phyloP scores from a whole-genome alignment of 1,139 yeast genomes.

The Suhomyces ambrosiae region DNA sequence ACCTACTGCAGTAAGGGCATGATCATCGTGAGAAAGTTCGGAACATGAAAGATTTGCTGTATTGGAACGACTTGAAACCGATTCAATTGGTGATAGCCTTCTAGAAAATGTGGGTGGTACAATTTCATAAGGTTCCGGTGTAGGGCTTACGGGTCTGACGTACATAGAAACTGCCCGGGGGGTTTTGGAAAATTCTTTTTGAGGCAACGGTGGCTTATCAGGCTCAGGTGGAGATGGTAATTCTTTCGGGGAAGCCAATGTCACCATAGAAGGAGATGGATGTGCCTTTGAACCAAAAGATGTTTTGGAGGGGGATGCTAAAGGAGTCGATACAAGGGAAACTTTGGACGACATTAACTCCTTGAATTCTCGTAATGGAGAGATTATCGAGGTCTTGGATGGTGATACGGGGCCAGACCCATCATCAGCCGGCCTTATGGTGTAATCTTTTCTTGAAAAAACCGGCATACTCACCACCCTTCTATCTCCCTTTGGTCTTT shows the following conservation, averaged over 20 bases:
- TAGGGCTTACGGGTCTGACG: not conserved
- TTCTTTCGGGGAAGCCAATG: not conserved
- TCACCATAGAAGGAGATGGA: not conserved
- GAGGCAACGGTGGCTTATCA: conserved; percentile 2
- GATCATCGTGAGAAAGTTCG: too few species aligned
- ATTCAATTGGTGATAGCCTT: not conserved
- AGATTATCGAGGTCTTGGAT: too few species aligned
- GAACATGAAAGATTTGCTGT: too few species aligned
- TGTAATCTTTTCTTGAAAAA: conserved; percentile 2
- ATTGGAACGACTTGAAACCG: not conserved
- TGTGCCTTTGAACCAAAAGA: too few species aligned
- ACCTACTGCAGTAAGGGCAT: too few species aligned
- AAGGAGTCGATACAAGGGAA: conserved; percentile 1
- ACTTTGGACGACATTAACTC: not conserved
- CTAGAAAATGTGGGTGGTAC: too few species aligned
- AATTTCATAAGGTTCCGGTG: too few species aligned
- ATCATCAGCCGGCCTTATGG: not conserved
- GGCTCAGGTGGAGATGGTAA: conserved; percentile 1
- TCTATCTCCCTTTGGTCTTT: conserved; percentile 21
- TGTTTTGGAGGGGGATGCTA: not conserved
- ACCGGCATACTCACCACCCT: conserved; percentile 31
- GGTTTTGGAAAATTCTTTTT: conserved; percentile 3
- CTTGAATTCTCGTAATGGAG: not conserved
- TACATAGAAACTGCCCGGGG: conserved; percentile 16
- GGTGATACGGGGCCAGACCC: too few species aligned